Conservation (phyloP, 1,139 yeast genomes). For the Magnusiomyces paraingens region DNA sequence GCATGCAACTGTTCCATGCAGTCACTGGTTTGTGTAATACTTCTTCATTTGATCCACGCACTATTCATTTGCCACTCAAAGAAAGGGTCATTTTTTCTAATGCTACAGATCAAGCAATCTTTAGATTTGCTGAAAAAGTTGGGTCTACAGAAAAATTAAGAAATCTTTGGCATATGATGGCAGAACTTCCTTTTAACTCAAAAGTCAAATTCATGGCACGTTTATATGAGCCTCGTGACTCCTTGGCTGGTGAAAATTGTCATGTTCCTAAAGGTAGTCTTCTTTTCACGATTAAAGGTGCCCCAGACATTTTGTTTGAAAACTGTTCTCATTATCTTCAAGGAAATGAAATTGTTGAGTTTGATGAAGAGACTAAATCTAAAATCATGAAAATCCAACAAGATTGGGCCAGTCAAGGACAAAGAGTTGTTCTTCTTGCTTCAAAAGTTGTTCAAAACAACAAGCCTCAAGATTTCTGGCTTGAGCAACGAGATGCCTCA, state of each 20-base stretch:
- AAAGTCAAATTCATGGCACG: conserved; percentile 41
- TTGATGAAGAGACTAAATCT: conserved; percentile 18
- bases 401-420: conserved; percentile 39
- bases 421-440: conserved; percentile 38
- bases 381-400: conserved; percentile 24
- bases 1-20: conserved; percentile 7
- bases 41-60: conserved; percentile 25
- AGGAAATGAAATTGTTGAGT: background rate
- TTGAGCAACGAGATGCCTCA: conserved; percentile 51
- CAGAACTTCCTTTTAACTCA: conserved; percentile 41
- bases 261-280: conserved; percentile 22
- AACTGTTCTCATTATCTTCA: conserved; percentile 27
- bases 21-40: conserved; percentile 35
- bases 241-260: background rate
- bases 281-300: conserved; percentile 36
- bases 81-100: conserved; percentile 30
- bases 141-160: conserved; percentile 15
- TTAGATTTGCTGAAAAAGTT: conserved; percentile 33
- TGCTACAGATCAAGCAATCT: conserved; percentile 43
- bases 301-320: conserved; percentile 41
- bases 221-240: background rate
- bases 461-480: conserved; percentile 33
- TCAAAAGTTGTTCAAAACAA: background rate
- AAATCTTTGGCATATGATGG: conserved; percentile 19
- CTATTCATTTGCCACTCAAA: too few relatives aligned